These are phyloP conservation scores for Bromus sterilis DNA, from an alignment of 176 grass and related monocot species.

Conservation along the genomic window DNA sequence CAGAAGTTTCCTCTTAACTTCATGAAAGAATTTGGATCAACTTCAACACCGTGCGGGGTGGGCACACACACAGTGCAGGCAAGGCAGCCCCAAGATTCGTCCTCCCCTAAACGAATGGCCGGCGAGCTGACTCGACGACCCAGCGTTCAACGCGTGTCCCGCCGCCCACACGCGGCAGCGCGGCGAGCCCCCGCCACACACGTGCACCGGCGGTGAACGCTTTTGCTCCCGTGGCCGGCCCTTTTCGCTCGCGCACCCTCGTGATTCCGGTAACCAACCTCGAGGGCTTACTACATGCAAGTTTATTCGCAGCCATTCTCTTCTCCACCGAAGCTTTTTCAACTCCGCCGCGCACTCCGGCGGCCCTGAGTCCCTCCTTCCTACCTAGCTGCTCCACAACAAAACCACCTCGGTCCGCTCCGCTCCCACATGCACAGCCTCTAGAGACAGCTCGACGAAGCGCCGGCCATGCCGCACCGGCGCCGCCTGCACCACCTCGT, in stretches of 20 bases:
- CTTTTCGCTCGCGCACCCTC: neutral
- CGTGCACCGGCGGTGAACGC: neutral
- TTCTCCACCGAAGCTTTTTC: neutral
- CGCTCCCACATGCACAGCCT: neutral
- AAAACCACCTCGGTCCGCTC: neutral
- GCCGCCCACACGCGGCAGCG: constrained; percentile 1
- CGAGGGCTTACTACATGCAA: neutral
- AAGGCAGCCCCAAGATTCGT: too few relatives aligned
- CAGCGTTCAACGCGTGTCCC: constrained; percentile 8
- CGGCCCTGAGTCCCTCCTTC: neutral
- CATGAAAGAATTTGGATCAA: too few relatives aligned
- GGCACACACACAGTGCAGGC: too few relatives aligned
- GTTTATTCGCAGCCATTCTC: neutral
- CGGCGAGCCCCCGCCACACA: neutral
- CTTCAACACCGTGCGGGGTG: too few relatives aligned
- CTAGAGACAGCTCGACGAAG: too few relatives aligned
- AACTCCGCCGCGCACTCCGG: constrained; percentile 1
- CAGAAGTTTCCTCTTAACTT: too few relatives aligned
- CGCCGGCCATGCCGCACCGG: constrained; percentile 53
- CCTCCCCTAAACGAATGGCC: too few relatives aligned
- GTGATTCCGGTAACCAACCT: neutral
- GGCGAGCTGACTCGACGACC: neutral
- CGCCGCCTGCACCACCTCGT: constrained; percentile 26
- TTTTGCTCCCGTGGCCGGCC: too few relatives aligned
- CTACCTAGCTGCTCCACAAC: neutral